Percentiles rank a stretch among this genome's conserved stretches.
phyloP scores from a whole-genome alignment of 2,329 filamentous ascomycete genomes.

The Ceratocystis diversiconidia region DNA sequence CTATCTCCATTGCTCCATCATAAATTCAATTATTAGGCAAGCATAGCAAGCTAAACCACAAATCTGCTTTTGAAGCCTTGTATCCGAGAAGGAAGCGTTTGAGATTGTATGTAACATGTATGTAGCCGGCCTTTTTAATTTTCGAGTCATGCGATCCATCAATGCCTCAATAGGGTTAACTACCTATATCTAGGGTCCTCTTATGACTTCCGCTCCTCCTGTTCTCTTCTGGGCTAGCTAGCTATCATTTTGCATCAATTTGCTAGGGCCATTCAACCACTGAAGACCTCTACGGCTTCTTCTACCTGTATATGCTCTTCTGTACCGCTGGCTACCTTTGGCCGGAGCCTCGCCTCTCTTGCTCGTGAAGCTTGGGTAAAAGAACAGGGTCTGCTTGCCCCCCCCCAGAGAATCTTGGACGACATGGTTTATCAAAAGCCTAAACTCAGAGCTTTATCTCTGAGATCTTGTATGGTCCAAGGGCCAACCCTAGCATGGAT shows the following conservation, averaged over 20 bases:
- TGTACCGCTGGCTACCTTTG: not conserved
- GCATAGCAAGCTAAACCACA: no score
- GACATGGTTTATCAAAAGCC: not conserved
- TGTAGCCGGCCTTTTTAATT: slow-evolving; percentile 4
- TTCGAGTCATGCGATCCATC: not conserved
- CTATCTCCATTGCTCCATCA: not conserved
- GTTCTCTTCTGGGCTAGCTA: not conserved
- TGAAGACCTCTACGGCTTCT: not conserved
- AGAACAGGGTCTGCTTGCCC: not conserved
- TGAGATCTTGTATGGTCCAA: not conserved
- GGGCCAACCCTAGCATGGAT: not conserved
- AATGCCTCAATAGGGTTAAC: not conserved
- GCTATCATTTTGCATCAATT: not conserved
- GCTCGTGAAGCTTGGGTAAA: not conserved
- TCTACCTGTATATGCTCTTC: not conserved
- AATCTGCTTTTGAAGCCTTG: not conserved
- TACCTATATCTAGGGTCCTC: not conserved
- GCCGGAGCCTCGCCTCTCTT: not conserved
- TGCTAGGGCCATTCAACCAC: not conserved
- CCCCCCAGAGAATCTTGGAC: not conserved
- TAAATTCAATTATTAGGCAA: not conserved
- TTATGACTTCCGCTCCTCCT: not conserved
- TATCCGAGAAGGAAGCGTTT: not conserved
- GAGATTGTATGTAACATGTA: not conserved
- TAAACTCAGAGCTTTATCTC: not conserved